Evolutionary conservation across 148 eudicot species (phyloP).

Genomic region (Fagopyrum homotropicum): DNA sequence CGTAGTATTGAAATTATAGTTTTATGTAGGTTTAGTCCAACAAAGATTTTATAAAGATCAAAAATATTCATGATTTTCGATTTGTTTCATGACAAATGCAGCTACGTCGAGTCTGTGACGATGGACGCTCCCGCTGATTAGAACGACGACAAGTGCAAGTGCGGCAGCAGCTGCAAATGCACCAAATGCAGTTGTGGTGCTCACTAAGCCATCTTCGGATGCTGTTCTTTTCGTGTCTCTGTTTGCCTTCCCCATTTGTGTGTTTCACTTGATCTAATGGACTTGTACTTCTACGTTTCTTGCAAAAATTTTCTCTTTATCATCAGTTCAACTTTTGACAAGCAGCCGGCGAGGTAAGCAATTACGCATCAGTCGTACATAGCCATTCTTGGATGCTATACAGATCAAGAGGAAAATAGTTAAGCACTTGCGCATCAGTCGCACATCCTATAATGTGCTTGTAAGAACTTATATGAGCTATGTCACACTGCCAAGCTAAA

Average conservation of each 20-base stretch:
- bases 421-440: too few species aligned
- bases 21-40: background rate
- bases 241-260: too few species aligned
- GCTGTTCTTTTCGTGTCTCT: too few species aligned
- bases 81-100: background rate
- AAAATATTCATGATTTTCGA: background rate
- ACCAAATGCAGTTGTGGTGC: conserved; percentile 7
- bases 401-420: too few species aligned
- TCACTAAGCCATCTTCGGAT: conserved; percentile 8
- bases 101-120: conserved; percentile 3
- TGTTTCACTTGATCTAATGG: background rate
- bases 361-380: background rate
- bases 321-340: background rate
- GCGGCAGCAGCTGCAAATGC: conserved; percentile 12
- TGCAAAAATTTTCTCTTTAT: background rate
- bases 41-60: background rate
- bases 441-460: too few species aligned
- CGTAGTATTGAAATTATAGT: background rate
- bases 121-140: conserved; percentile 3
- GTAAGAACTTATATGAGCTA: too few species aligned
- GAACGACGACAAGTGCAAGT: background rate
- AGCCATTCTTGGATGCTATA: background rate
- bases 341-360: background rate
- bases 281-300: background rate
- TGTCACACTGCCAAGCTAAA: too few species aligned